These are phyloP conservation scores for Sphaerobolus stellatus DNA, from an alignment of 1,284 basidiomycete genomes.

Conservation along the genomic window DNA sequence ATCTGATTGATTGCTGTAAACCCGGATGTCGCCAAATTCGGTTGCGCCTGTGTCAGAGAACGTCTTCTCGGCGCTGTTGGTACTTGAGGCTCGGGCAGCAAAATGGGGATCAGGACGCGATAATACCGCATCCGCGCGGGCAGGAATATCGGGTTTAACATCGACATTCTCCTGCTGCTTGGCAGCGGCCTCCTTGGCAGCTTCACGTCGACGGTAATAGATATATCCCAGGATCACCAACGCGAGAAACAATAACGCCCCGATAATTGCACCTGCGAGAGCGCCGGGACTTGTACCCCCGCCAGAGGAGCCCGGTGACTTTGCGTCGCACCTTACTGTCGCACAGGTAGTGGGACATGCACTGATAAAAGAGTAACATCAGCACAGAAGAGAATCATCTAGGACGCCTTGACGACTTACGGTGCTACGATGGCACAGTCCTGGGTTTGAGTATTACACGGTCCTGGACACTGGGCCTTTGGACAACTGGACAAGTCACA, in stretches of 20 bases:
- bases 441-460: slow-evolving; percentile 48
- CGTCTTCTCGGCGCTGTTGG: slow-evolving; percentile 53
- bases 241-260: slow-evolving; percentile 57
- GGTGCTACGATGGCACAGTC: slow-evolving; percentile 58
- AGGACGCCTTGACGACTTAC: slow-evolving; percentile 41
- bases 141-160: slow-evolving; percentile 61
- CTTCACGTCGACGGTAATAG: slow-evolving; percentile 59
- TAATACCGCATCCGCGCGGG: slow-evolving; percentile 70
- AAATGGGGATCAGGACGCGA: slow-evolving; percentile 65
- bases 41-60: slow-evolving; percentile 20
- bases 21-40: slow-evolving; percentile 43
- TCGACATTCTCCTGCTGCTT: slow-evolving; percentile 29
- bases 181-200: slow-evolving; percentile 24
- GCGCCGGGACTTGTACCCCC: slow-evolving; percentile 62
- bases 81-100: neutral
- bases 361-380: slow-evolving; percentile 15
- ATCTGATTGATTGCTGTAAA: slow-evolving; percentile 47
- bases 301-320: slow-evolving; percentile 21
- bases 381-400: slow-evolving; percentile 11
- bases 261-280: slow-evolving; percentile 71
- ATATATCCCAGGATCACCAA: slow-evolving; percentile 51
- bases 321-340: slow-evolving; percentile 47
- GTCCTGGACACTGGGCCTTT: slow-evolving; percentile 46
- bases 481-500: slow-evolving; percentile 32
- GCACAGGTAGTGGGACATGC: slow-evolving; percentile 40